A percentile compares a stretch with the other conserved stretches of the same genome.
Evolutionary conservation across 2,329 filamentous ascomycete genomes (phyloP).

Genomic region (Endothia cerciana): DNA sequence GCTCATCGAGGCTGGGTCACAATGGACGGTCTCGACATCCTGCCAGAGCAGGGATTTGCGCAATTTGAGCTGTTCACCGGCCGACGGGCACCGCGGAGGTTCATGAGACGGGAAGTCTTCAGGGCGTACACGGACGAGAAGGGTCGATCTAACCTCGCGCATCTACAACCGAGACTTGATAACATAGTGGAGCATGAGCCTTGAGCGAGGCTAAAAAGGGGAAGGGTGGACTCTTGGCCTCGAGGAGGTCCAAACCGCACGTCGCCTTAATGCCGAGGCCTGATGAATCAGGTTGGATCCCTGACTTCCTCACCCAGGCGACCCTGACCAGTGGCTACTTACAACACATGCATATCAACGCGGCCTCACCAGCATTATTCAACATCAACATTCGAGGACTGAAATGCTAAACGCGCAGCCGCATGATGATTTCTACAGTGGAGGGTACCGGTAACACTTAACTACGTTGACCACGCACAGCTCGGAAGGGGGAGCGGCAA

Average conservation of each 20-base stretch:
- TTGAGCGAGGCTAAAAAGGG: slow-evolving; percentile 28
- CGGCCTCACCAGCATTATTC: neutral
- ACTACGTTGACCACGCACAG: neutral
- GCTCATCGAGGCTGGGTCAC: slow-evolving; percentile 71
- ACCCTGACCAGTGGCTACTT: neutral
- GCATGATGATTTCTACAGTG: too few species aligned
- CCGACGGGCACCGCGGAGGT: slow-evolving; percentile 65
- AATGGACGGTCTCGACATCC: slow-evolving; percentile 74
- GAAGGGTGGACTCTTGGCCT: neutral
- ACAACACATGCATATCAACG: neutral
- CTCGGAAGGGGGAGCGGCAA: neutral
- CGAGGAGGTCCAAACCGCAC: neutral
- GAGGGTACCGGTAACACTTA: too few species aligned
- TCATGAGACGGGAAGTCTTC: slow-evolving; percentile 71
- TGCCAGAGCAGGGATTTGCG: slow-evolving; percentile 79
- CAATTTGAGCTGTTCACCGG: slow-evolving; percentile 84
- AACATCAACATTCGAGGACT: neutral
- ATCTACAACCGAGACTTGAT: slow-evolving; percentile 46
- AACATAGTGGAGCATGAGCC: slow-evolving; percentile 47
- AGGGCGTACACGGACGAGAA: slow-evolving; percentile 49
- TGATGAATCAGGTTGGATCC: neutral
- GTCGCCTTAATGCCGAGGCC: neutral
- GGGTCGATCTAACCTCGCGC: slow-evolving; percentile 44
- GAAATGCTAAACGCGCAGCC: neutral
- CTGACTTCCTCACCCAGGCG: neutral